These are phyloP conservation scores for Tolypocladium album DNA, from an alignment of 2,329 filamentous ascomycete genomes.

Conservation along the genomic window DNA sequence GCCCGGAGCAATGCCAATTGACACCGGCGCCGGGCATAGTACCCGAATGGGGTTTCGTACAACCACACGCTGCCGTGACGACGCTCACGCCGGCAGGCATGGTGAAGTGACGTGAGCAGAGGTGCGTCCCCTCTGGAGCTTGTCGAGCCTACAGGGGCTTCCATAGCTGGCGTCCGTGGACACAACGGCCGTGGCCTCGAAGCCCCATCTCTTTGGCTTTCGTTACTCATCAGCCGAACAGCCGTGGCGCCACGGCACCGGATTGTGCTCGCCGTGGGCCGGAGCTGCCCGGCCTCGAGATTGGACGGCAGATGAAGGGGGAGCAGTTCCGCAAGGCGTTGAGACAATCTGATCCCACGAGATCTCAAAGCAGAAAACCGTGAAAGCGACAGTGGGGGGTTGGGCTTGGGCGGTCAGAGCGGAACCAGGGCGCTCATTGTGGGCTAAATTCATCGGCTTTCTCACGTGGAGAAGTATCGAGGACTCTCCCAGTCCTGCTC, in stretches of 20 bases:
- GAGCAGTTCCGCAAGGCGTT: background rate
- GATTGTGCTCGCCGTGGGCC: background rate
- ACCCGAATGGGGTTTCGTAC: background rate
- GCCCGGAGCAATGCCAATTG: background rate
- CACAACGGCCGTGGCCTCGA: background rate
- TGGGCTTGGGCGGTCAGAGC: background rate
- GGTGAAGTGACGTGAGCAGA: background rate
- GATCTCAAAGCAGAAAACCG: background rate
- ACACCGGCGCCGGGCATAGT: background rate
- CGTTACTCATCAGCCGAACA: background rate
- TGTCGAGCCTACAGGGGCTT: background rate
- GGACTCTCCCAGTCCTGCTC: background rate
- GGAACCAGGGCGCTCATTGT: background rate
- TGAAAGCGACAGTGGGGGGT: background rate
- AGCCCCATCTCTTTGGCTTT: background rate
- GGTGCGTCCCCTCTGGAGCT: background rate
- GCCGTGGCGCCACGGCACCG: background rate
- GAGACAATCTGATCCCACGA: background rate
- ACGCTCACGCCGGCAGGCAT: background rate
- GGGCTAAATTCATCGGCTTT: constrained; percentile 4
- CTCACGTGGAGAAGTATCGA: constrained; percentile 1
- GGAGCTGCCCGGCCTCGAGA: background rate
- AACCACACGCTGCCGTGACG: background rate
- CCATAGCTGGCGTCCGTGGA: background rate
- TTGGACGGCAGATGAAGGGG: background rate